Conservation (phyloP, 2,329 filamentous ascomycete species). For the Domatiomyces globalis region DNA sequence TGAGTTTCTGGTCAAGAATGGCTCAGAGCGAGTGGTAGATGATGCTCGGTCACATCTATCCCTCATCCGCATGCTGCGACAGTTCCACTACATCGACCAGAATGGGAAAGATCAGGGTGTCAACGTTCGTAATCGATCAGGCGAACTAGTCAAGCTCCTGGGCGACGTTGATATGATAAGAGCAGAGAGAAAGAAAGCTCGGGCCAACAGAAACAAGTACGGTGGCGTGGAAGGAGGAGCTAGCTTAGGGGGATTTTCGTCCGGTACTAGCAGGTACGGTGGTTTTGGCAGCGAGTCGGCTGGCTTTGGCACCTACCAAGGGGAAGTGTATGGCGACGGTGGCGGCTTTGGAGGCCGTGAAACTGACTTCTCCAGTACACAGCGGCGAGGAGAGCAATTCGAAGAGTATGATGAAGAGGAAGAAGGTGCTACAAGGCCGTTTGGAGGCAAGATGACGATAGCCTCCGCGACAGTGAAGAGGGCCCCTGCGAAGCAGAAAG, state of each 20-base stretch:
- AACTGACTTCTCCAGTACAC: constrained; percentile 54
- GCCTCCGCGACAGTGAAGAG: constrained; percentile 28
- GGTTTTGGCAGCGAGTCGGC: constrained; percentile 75
- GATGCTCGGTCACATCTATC: constrained; percentile 91
- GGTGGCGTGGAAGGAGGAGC: constrained; percentile 79
- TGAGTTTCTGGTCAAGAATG: constrained; percentile 95
- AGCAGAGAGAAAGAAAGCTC: constrained; percentile 68
- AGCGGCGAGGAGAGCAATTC: constrained; percentile 57
- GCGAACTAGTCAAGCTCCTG: constrained; percentile 87
- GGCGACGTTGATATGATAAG: constrained; percentile 50
- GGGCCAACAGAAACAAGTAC: constrained; percentile 84
- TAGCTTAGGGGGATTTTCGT: constrained; percentile 41
- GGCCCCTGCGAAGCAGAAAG: constrained; percentile 51
- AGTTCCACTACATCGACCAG: constrained; percentile 91
- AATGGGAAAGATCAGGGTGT: constrained; percentile 98
- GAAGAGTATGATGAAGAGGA: constrained; percentile 97
- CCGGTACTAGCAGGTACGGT: constrained; percentile 54
- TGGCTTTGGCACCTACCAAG: constrained; percentile 44
- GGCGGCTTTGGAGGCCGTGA: constrained; percentile 76
- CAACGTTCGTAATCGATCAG: constrained; percentile 91
- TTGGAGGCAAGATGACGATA: constrained; percentile 12
- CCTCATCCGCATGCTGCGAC: constrained; percentile 91
- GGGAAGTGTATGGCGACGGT: constrained; percentile 82
- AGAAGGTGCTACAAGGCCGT: constrained; percentile 44
- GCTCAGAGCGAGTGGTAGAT: constrained; percentile 92